A percentile compares a stretch with the other conserved stretches of the same genome.
phyloP scores from a whole-genome alignment of 192 early-diverging fungal species.

The Martensiomyces pterosporus region DNA sequence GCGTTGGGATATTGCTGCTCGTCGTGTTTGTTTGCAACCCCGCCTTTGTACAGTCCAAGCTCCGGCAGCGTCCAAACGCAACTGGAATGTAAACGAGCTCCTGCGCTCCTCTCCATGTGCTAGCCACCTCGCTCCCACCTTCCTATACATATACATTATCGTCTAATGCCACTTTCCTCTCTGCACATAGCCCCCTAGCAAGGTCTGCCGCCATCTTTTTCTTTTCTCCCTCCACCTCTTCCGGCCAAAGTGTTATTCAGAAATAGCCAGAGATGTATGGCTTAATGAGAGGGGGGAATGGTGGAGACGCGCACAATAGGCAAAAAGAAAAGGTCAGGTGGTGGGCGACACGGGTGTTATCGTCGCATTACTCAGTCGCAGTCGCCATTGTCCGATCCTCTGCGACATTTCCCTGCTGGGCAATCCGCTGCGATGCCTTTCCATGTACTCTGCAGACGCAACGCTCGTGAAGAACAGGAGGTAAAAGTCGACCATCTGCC shows the following conservation, averaged over 20 bases:
- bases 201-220: too few relatives aligned
- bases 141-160: too few relatives aligned
- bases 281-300: too few relatives aligned
- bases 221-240: too few relatives aligned
- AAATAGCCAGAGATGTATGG: too few relatives aligned
- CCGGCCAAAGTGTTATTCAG: too few relatives aligned
- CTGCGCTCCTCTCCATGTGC: too few relatives aligned
- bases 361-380: conserved; percentile 15
- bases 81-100: too few relatives aligned
- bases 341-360: conserved; percentile 13
- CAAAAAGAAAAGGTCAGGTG: neutral
- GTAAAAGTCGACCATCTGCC: conserved; percentile 51
- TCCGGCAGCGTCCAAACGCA: conserved; percentile 18
- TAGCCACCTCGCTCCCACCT: too few relatives aligned
- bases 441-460: conserved; percentile 27
- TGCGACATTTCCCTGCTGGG: conserved; percentile 41
- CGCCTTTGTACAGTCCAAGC: conserved; percentile 42
- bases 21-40: conserved; percentile 50
- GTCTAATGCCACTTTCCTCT: too few relatives aligned
- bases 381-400: conserved; percentile 39
- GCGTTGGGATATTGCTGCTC: conserved; percentile 45
- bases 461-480: conserved; percentile 38
- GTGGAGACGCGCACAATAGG: too few relatives aligned
- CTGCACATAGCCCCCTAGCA: too few relatives aligned
- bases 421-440: conserved; percentile 29